Evolutionary conservation across 23 red algal species (phyloP).

Genomic region (Gracilariopsis chorda): DNA sequence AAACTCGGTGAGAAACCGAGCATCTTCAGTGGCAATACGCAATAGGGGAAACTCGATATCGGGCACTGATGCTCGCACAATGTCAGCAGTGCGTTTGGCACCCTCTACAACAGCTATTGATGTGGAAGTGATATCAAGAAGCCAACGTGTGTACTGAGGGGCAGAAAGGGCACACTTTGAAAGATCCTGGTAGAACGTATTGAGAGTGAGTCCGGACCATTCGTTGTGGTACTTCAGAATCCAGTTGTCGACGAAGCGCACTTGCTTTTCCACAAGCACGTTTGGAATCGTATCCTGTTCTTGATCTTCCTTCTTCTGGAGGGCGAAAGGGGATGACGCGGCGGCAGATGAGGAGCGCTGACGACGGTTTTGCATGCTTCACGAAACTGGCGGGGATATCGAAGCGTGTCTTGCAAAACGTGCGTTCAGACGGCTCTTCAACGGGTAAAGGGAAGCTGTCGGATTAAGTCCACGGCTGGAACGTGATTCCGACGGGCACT

Average conservation of each 20-base stretch:
- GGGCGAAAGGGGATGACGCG: neutral
- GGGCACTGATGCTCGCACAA: neutral
- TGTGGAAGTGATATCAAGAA: conserved; percentile 41
- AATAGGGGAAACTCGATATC: conserved; percentile 14
- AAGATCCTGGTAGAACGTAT: conserved; percentile 39
- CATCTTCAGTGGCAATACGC: conserved; percentile 20
- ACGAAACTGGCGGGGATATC: no score
- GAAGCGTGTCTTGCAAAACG: no score
- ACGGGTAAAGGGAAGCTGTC: no score
- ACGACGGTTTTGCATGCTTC: neutral
- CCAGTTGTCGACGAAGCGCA: conserved; percentile 18
- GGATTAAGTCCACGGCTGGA: no score
- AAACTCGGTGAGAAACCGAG: neutral
- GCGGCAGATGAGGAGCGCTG: neutral
- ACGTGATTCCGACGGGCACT: no score
- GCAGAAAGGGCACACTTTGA: neutral
- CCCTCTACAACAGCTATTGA: conserved; percentile 28
- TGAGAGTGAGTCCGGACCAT: conserved; percentile 45
- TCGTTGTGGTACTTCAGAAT: conserved; percentile 49
- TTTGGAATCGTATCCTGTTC: neutral
- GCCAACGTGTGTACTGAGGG: conserved; percentile 43
- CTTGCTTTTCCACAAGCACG: neutral
- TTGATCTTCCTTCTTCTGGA: conserved; percentile 7
- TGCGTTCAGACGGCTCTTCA: no score
- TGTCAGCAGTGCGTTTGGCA: conserved; percentile 7